Conservation (phyloP, 2,329 filamentous ascomycete genomes). For the Alternaria sp. region DNA sequence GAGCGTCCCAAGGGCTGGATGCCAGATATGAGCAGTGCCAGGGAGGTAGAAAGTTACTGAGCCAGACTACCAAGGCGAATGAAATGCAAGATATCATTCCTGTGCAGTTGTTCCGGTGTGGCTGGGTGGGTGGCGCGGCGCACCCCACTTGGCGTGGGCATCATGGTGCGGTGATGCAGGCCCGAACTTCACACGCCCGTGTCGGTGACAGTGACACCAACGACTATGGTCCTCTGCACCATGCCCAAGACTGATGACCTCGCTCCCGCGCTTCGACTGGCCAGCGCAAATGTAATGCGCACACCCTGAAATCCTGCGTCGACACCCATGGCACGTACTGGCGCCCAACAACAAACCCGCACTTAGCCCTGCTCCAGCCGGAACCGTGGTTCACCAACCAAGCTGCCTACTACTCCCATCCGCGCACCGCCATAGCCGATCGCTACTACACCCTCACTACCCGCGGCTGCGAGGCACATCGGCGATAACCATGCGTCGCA, state of each 20-base stretch:
- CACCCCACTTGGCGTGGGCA: slow-evolving; percentile 24
- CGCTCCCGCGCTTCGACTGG: slow-evolving; percentile 30
- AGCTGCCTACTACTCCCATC: slow-evolving; percentile 1
- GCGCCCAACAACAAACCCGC: slow-evolving; percentile 35
- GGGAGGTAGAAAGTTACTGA: slow-evolving; percentile 52
- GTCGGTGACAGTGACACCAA: slow-evolving; percentile 18
- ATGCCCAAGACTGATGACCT: slow-evolving; percentile 29
- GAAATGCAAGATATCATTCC: not conserved
- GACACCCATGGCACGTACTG: slow-evolving; percentile 29
- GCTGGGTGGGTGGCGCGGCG: slow-evolving; percentile 13
- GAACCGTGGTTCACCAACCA: slow-evolving; percentile 16
- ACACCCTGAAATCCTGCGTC: slow-evolving; percentile 34
- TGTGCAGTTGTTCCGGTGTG: slow-evolving; percentile 19
- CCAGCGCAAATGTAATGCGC: slow-evolving; percentile 29
- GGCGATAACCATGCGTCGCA: slow-evolving; percentile 39
- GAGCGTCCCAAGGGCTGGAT: slow-evolving; percentile 93
- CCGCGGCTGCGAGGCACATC: slow-evolving; percentile 11
- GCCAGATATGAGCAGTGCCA: slow-evolving; percentile 69
- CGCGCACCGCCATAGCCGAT: slow-evolving; percentile 9
- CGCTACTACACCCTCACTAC: slow-evolving; percentile 12
- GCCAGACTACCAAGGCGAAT: not conserved
- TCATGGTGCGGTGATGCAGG: slow-evolving; percentile 16
- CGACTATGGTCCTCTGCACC: slow-evolving; percentile 24
- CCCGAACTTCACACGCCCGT: slow-evolving; percentile 23
- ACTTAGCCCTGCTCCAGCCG: slow-evolving; percentile 14